Conservation (phyloP, 768 basidiomycete genomes). For the Stropharia rugosoannulata region DNA sequence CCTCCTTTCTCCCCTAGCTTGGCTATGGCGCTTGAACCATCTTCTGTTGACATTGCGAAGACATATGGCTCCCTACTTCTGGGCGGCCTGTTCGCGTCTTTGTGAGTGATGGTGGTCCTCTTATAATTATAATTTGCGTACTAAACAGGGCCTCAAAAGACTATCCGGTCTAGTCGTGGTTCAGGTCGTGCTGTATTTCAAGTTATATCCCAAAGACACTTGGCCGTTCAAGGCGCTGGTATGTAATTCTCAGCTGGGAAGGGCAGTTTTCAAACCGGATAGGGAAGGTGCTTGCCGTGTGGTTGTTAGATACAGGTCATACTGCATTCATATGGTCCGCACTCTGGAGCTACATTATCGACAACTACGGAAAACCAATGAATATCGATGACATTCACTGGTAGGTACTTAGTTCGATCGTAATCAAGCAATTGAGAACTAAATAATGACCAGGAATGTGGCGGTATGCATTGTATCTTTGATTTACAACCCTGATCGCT, state of each 20-base stretch:
- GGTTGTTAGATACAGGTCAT: constrained; percentile 37
- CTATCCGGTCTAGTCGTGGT: constrained; percentile 34
- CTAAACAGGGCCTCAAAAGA: constrained; percentile 6
- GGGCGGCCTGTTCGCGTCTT: constrained; percentile 34
- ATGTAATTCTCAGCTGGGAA: constrained; percentile 1
- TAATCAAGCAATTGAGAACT: neutral
- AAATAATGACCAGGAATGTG: constrained; percentile 8
- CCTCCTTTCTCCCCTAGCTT: neutral
- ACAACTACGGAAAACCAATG: constrained; percentile 24
- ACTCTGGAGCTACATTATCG: constrained; percentile 39
- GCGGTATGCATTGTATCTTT: constrained; percentile 10
- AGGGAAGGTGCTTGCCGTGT: constrained; percentile 31
- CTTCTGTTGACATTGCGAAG: constrained; percentile 25
- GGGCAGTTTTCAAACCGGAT: no score
- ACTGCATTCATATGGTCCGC: constrained; percentile 36
- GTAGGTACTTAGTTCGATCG: constrained; percentile 18
- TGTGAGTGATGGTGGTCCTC: constrained; percentile 22
- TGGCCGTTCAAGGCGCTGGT: constrained; percentile 27
- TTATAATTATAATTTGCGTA: neutral
- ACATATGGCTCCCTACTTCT: constrained; percentile 39
- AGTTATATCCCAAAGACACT: constrained; percentile 29
- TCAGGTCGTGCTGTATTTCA: constrained; percentile 33
- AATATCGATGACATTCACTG: constrained; percentile 34
- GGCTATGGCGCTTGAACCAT: neutral
- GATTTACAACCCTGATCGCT: neutral